Percentiles rank a stretch among this genome's conserved stretches.
Evolutionary conservation across 805 yeast species (phyloP).

Genomic region (Candida maltosa): DNA sequence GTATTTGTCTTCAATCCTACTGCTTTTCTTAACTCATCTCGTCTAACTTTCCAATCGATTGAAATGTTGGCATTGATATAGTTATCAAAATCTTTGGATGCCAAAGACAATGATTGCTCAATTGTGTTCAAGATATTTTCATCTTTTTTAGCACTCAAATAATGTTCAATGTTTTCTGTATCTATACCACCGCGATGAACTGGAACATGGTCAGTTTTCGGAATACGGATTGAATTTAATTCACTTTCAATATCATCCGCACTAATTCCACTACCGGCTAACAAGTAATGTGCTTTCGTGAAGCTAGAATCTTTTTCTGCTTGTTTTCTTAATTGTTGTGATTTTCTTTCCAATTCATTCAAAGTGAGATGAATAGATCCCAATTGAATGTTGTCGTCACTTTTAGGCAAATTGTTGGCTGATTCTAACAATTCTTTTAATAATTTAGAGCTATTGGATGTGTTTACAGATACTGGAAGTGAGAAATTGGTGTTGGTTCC

Average conservation of each 20-base stretch:
- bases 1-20: constrained; percentile 47
- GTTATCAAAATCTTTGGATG: constrained; percentile 79
- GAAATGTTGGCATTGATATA: constrained; percentile 70
- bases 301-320: constrained; percentile 33
- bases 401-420: constrained; percentile 67
- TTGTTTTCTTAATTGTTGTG: constrained; percentile 50
- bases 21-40: constrained; percentile 68
- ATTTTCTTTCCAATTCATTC: constrained; percentile 70
- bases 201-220: too few relatives aligned
- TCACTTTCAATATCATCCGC: constrained; percentile 77
- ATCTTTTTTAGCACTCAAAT: constrained; percentile 67
- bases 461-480: constrained; percentile 8
- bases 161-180: constrained; percentile 45
- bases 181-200: background rate
- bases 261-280: constrained; percentile 86
- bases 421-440: constrained; percentile 76
- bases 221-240: constrained; percentile 30
- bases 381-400: constrained; percentile 50
- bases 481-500: constrained; percentile 9
- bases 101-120: constrained; percentile 69
- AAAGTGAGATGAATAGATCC: constrained; percentile 82
- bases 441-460: constrained; percentile 16
- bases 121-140: constrained; percentile 80
- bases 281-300: constrained; percentile 80
- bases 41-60: constrained; percentile 80